Conservation (phyloP, 495 filamentous ascomycete species). For the Stereocaulon alpinum region DNA sequence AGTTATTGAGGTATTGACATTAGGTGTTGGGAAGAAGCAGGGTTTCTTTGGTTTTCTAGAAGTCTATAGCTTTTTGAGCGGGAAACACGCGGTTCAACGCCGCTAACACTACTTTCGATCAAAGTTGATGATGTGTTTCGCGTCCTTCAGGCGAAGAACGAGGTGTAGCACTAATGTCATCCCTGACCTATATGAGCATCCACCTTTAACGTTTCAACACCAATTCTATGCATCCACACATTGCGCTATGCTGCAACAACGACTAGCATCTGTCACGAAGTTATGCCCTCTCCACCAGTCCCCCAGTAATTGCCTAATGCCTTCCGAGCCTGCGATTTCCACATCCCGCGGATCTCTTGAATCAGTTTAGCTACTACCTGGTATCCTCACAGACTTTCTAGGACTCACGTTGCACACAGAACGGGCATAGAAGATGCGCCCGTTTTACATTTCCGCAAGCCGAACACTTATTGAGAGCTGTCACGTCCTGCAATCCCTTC, state of each 20-base stretch:
- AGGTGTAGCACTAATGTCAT: too few species aligned
- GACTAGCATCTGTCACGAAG: neutral
- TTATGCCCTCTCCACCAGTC: neutral
- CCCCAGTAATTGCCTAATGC: neutral
- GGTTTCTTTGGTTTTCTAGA: neutral
- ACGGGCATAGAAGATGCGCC: slow-evolving; percentile 75
- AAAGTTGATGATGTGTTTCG: too few species aligned
- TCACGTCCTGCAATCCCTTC: slow-evolving; percentile 86
- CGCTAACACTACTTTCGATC: too few species aligned
- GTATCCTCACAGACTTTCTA: neutral
- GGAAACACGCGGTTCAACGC: too few species aligned
- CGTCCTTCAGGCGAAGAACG: too few species aligned
- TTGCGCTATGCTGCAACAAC: slow-evolving; percentile 1
- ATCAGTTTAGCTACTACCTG: neutral
- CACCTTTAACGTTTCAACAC: neutral
- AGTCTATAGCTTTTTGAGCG: neutral
- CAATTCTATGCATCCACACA: neutral
- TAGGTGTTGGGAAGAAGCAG: too few species aligned
- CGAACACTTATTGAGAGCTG: slow-evolving; percentile 72
- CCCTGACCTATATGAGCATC: neutral
- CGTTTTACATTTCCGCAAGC: slow-evolving; percentile 81
- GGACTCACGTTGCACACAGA: slow-evolving; percentile 60
- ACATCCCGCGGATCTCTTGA: slow-evolving; percentile 31
- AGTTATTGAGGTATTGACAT: neutral
- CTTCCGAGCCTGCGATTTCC: slow-evolving; percentile 20